Base-by-base conservation (phyloP, 2,329 filamentous ascomycete genomes). In the Lasiodiplodia hormozganensis region DNA sequence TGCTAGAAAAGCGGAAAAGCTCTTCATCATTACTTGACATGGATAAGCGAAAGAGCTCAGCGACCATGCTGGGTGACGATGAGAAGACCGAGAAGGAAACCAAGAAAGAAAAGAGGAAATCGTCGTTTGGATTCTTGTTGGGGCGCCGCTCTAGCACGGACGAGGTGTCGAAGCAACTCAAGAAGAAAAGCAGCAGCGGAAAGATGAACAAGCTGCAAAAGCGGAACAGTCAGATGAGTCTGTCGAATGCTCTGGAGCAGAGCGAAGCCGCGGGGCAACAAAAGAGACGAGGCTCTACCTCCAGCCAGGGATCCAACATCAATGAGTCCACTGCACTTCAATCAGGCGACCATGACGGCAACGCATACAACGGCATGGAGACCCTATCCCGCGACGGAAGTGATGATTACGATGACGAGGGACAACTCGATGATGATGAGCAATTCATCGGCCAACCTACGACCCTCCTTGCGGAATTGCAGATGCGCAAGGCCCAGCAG, bases 391-490 rank as follows among this genome's bases (percentile, higher is more conserved):
- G 66, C 69, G 70, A 70, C 51, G 71, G 51, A 68, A 73, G 70
- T 28, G 76, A 76, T 6, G 77, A 79, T 10, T 74, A 75, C 21
- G 81, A 82, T 0, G 81, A 84, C 31, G 82, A 84, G 12, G 82
- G 83, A 2, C 69, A 72, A 25, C 12, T 62, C 5, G 58, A 52
- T 28, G 57, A 68, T 23, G 34, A 40, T 8, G 34, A 62, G 12
- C 74, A 84, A 1, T 90, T 88, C 71, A 85, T 89, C 65, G 93
- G 92, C 0, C 87, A 90, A 4, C 96, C 96, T 0, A 97, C 94
- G 0, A 99, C 96, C 0, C 85, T 99, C 0, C 87, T 99, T 28
- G 96, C 96, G 0, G 96, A 99, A 77, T 84, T 99, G 8, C 93
- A 97, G 77, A 82, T 97, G 71, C 91, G 96, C 62, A 98, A 99